Evolutionary conservation across 2,329 filamentous ascomycete genomes (phyloP), one percentile per base, ranked within the genome.

Genomic region (Clonostachys rhizophaga): DNA sequence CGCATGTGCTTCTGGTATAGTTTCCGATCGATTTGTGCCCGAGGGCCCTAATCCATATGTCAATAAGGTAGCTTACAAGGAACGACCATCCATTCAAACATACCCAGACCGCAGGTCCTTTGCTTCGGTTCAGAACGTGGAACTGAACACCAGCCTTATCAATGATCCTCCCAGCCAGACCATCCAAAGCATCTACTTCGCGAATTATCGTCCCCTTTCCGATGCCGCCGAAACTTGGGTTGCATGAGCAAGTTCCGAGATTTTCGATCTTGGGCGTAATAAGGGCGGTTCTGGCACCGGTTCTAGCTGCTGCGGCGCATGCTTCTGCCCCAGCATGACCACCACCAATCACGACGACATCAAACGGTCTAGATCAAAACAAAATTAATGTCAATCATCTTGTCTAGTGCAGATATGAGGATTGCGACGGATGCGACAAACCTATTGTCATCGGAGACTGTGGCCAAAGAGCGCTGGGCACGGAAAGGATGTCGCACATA

Each of bases 81-180:
- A 39, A 39, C 13, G 11, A 39, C 13, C 2, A 39, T 10, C 3
- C 16, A 30, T 17, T 17, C 17, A 4, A 46, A 57, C 68, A 47
- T 63, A 75, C 76, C 94, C 94, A 99, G 24, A 99, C 94, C 4
- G 94, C 94, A 6, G 92, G 90, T 1, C 94, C 94, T 62, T 97
- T 97, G 54, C 81, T 87, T 45, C 83, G 76, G 66, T 99, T 99
- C 59, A 99, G 67, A 16, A 95, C 78, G 52, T 89, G 84, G 66
- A 97, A 99, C 64, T 96, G 92, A n/a, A 96, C 81, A 6, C 90
- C 94, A 4, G 94, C 87, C 64, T 94, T 92, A 69, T 99, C 94
- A 49, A 96, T 90, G 18, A 96, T 86, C 35, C 89, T 81, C 0
- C 90, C 91, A 0, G 91, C 86, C 17, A 99, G 73, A 1, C 94